Conservation (phyloP, 306 rosid species). For the Arachis stenosperma region DNA sequence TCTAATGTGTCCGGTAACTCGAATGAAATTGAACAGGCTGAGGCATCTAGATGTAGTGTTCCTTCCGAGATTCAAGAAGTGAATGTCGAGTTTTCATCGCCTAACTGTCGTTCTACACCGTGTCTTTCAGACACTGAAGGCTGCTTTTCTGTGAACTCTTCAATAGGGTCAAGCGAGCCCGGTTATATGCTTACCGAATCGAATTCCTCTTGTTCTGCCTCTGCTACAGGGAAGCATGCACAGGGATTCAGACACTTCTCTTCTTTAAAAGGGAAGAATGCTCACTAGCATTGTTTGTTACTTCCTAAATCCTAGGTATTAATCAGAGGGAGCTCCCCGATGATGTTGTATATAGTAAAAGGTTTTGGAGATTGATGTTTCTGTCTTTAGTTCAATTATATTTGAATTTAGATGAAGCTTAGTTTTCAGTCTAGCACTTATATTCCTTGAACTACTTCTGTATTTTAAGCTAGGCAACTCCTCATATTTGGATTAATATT, state of each 20-base stretch:
- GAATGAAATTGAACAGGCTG: conserved; percentile 56
- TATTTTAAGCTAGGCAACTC: no score
- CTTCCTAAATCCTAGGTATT: conserved; percentile 5
- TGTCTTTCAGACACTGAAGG: conserved; percentile 64
- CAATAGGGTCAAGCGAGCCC: conserved; percentile 43
- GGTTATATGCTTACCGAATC: conserved; percentile 53
- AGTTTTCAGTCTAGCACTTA: conserved; percentile 24
- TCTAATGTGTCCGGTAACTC: conserved; percentile 46
- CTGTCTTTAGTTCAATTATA: conserved; percentile 10
- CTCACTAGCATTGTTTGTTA: conserved; percentile 45
- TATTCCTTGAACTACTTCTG: neutral
- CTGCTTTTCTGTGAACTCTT: conserved; percentile 47
- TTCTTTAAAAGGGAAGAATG: conserved; percentile 56
- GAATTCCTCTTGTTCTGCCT: conserved; percentile 49
- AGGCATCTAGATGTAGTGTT: conserved; percentile 39
- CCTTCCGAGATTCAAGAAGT: conserved; percentile 50
- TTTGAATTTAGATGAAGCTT: conserved; percentile 15
- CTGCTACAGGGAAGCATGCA: conserved; percentile 61
- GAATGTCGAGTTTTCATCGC: conserved; percentile 58
- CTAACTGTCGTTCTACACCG: conserved; percentile 44
- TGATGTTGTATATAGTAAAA: conserved; percentile 40
- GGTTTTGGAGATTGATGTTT: neutral
- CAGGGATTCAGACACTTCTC: conserved; percentile 63
- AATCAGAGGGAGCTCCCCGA: conserved; percentile 44
- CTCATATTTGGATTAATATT: no score